These are phyloP conservation scores for Arabidopsis hybrid DNA, from an alignment of 441 rosid species.

Conservation along the genomic window DNA sequence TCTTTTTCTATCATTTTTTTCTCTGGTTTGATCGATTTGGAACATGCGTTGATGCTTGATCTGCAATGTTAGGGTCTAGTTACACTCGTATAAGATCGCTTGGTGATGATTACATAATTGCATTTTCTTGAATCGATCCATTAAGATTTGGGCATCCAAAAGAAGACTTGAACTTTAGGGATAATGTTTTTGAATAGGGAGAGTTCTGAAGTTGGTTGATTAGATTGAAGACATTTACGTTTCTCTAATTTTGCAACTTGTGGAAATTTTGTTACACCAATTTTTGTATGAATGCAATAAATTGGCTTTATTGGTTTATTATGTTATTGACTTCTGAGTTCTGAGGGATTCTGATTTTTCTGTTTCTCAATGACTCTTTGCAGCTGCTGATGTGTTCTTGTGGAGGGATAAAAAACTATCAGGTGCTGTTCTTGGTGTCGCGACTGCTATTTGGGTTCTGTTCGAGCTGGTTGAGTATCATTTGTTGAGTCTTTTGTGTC, in stretches of 20 bases:
- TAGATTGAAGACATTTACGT: not conserved
- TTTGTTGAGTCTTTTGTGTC: constrained; percentile 81
- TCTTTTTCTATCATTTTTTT: no score
- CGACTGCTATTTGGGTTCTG: constrained; percentile 79
- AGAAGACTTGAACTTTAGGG: not conserved
- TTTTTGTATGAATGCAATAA: constrained; percentile 2
- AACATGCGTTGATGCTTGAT: constrained; percentile 9
- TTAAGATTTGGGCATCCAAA: not conserved
- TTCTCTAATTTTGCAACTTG: not conserved
- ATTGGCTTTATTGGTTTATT: not conserved
- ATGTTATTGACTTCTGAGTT: not conserved
- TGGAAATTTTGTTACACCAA: not conserved
- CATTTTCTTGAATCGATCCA: constrained; percentile 18
- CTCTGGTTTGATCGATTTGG: no score
- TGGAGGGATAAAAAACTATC: constrained; percentile 94
- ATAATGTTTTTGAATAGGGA: not conserved
- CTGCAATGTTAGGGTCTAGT: constrained; percentile 3
- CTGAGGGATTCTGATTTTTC: not conserved
- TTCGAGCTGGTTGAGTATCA: constrained; percentile 87
- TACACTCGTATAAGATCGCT: not conserved
- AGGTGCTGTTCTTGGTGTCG: constrained; percentile 72
- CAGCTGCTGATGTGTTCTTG: constrained; percentile 94
- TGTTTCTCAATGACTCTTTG: constrained; percentile 23
- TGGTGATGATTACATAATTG: not conserved
- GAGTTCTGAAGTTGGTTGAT: constrained; percentile 9